These are phyloP conservation scores for Talaromyces sp. DNA, from an alignment of 2,329 filamentous ascomycete genomes.

Conservation along the genomic window DNA sequence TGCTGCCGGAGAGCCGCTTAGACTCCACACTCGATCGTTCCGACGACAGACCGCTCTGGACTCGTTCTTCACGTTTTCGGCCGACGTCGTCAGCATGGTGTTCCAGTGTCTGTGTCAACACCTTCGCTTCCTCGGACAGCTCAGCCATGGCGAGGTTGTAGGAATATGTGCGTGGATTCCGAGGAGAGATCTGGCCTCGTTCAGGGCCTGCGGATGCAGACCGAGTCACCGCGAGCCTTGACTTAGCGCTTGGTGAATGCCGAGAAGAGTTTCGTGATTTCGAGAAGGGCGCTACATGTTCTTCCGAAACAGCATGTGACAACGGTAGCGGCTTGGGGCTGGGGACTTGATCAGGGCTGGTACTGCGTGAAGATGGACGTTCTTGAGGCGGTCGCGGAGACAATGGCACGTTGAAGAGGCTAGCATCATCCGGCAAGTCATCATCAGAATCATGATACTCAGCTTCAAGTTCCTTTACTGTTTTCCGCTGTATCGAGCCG, in stretches of 20 bases:
- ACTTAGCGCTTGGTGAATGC: slow-evolving; percentile 24
- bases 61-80: slow-evolving; percentile 41
- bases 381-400: slow-evolving; percentile 42
- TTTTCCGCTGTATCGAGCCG: slow-evolving; percentile 41
- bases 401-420: slow-evolving; percentile 48
- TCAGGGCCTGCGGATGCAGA: slow-evolving; percentile 40
- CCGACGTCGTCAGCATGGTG: slow-evolving; percentile 50
- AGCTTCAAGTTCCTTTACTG: slow-evolving; percentile 45
- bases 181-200: slow-evolving; percentile 36
- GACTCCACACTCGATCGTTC: slow-evolving; percentile 36
- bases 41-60: slow-evolving; percentile 41
- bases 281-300: slow-evolving; percentile 15
- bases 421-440: slow-evolving; percentile 47
- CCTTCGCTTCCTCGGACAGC: slow-evolving; percentile 56
- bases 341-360: slow-evolving; percentile 38
- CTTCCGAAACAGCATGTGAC: slow-evolving; percentile 31
- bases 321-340: slow-evolving; percentile 40
- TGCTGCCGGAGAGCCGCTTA: slow-evolving; percentile 30
- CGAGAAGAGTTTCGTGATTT: slow-evolving; percentile 17
- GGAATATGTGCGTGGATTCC: slow-evolving; percentile 50
- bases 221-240: slow-evolving; percentile 19
- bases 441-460: slow-evolving; percentile 50
- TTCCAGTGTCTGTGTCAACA: slow-evolving; percentile 56
- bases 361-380: slow-evolving; percentile 34
- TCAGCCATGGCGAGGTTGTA: slow-evolving; percentile 55